Evolutionary conservation across 352 stramenopile genomes (phyloP), one percentile per base, ranked within the genome.

Genomic region (Phytophthora parvispora): DNA sequence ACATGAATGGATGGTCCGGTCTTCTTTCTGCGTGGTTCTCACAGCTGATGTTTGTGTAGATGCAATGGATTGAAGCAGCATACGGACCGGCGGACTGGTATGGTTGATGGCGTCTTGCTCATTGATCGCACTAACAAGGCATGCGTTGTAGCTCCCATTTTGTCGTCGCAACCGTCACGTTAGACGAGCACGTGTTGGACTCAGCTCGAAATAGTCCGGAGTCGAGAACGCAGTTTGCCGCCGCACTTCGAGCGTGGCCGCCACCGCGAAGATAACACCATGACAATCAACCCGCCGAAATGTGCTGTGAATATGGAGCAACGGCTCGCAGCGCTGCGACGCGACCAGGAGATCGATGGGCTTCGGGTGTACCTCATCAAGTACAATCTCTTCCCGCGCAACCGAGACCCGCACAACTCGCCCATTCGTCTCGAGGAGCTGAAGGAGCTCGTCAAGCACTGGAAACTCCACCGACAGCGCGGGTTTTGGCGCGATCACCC

Each of bases 361-460:
- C 67, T 95, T 20, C 83, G 89, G 54, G 86, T 89, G 40, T 94
- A 95, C 54, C 69, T 96, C 24, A 91, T 96, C 75, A 96, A 96
- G 69, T 94, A 93, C 77, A 93, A 95, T 52, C 78, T 95, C 50
- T 95, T 96, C 61, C 87, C 86, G 36, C 86, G 84, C 34, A 94
- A 94, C 42, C 84, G 88, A 16, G 89, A 94, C 70, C 87, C 87
- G 2, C 74, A 94, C 55, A 97, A 96, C 79, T 95, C 87, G 45
- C 88, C 85, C 25, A 97, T 96, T 71, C 85, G 86, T 42, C 70
- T 94, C 24, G 91, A 98, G 47, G 90, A 98, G 76, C 84, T 98
- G 43, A 98, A 98, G 70, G 93, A 98, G 63, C 78, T 98, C 10
- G 91, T 97, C 15, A 94, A 97, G 60, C 86, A 96, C 72, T 98